Conservation (phyloP, 129 eudicot genomes). For the Lactuca saligna region DNA sequence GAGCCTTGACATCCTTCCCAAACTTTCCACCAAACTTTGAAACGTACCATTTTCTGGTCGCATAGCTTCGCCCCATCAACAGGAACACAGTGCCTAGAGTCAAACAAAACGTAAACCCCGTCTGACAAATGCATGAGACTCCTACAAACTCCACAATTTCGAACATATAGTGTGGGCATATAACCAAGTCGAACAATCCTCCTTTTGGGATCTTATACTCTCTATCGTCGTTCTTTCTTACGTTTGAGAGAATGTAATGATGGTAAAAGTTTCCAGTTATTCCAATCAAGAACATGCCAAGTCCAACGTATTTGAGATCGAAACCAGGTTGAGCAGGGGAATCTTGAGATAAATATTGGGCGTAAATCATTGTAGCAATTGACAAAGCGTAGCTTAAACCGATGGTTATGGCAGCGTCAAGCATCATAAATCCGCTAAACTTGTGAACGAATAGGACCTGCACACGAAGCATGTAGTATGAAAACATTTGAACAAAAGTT, state of each 20-base stretch:
- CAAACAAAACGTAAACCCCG: conserved; percentile 33
- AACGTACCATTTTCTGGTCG: conserved; percentile 64
- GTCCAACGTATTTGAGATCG: conserved; percentile 50
- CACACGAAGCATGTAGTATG: too few relatives aligned
- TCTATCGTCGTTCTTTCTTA: conserved; percentile 44
- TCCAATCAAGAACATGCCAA: conserved; percentile 48
- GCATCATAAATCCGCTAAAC: conserved; percentile 48
- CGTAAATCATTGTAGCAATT: conserved; percentile 37
- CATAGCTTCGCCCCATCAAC: conserved; percentile 60
- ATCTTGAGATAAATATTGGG: conserved; percentile 41
- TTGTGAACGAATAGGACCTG: conserved; percentile 74
- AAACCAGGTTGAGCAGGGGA: conserved; percentile 36
- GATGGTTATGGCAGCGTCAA: conserved; percentile 34
- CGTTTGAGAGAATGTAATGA: conserved; percentile 54
- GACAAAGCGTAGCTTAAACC: conserved; percentile 35
- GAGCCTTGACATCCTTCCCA: conserved; percentile 50
- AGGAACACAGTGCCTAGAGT: conserved; percentile 37
- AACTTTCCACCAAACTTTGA: conserved; percentile 49
- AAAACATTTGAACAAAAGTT: too few relatives aligned
- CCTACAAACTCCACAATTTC: conserved; percentile 60
- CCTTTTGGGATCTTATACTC: conserved; percentile 71
- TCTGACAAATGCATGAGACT: conserved; percentile 50
- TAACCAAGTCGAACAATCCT: conserved; percentile 57
- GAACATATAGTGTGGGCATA: conserved; percentile 74
- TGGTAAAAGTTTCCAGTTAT: conserved; percentile 64